Percentiles rank a stretch among this genome's conserved stretches.
These are phyloP conservation scores for Kwoniella sp. DNA, from an alignment of 768 basidiomycete genomes.

Conservation along the genomic window DNA sequence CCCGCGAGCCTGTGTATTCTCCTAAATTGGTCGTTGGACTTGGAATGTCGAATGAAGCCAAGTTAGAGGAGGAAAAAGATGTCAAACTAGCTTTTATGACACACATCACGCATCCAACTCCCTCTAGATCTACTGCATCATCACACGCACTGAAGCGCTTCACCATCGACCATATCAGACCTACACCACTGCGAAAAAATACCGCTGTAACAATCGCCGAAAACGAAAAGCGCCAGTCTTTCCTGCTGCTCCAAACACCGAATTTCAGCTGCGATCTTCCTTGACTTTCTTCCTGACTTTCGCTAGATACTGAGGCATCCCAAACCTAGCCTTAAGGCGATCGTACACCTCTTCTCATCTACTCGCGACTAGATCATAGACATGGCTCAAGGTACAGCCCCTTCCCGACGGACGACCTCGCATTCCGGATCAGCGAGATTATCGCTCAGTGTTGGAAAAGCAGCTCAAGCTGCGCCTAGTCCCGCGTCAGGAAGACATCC, in stretches of 20 bases:
- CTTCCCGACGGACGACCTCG: slow-evolving; percentile 38
- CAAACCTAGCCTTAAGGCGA: too few relatives aligned
- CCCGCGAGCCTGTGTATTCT: too few relatives aligned
- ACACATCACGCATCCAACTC: background rate
- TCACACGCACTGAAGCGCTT: too few relatives aligned
- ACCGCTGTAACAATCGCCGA: too few relatives aligned
- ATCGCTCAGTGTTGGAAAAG: slow-evolving; percentile 40
- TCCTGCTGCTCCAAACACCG: too few relatives aligned
- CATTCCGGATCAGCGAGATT: slow-evolving; percentile 44
- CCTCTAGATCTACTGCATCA: too few relatives aligned
- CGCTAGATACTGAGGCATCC: too few relatives aligned
- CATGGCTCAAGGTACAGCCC: slow-evolving; percentile 27
- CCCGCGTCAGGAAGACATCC: slow-evolving; percentile 41
- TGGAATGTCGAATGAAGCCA: background rate
- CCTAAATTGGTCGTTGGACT: background rate
- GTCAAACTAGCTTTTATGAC: background rate
- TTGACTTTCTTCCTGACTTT: too few relatives aligned
- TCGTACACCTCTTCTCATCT: background rate
- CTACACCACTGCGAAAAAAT: too few relatives aligned
- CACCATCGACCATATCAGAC: too few relatives aligned
- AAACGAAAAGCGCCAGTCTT: too few relatives aligned
- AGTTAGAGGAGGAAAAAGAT: background rate
- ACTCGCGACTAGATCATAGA: background rate
- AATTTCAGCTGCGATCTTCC: too few relatives aligned
- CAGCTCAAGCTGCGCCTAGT: slow-evolving; percentile 7